These are phyloP conservation scores for Colletotrichum sp. DNA, from an alignment of 2,329 filamentous ascomycete genomes.

Conservation along the genomic window DNA sequence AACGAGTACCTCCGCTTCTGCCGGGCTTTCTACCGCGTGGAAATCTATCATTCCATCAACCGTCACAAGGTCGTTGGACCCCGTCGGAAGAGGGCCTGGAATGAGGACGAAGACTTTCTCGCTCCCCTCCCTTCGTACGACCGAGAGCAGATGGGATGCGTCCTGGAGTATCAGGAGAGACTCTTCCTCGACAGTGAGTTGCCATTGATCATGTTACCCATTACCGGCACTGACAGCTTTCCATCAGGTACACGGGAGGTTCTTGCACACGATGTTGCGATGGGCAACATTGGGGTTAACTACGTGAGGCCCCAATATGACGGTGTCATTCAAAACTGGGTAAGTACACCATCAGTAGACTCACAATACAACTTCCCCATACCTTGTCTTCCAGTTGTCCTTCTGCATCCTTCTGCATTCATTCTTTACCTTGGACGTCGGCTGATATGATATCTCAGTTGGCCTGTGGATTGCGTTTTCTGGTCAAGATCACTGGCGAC, in stretches of 20 bases:
- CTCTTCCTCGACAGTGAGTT: background rate
- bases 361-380: too few relatives aligned
- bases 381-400: background rate
- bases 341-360: background rate
- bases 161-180: background rate
- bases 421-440: too few relatives aligned
- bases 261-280: background rate
- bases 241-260: background rate
- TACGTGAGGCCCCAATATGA: fast-evolving
- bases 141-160: background rate
- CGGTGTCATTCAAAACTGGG: background rate
- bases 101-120: background rate
- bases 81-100: background rate
- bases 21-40: background rate
- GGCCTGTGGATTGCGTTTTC: fast-evolving
- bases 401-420: too few relatives aligned
- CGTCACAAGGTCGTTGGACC: fast-evolving
- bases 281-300: background rate
- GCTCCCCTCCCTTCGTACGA: fast-evolving
- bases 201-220: background rate
- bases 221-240: fast-evolving
- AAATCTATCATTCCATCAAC: fast-evolving
- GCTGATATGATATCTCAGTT: background rate
- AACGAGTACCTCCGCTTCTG: background rate
- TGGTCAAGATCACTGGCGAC: background rate